Conservation (phyloP, 2,329 filamentous ascomycete species). For the Aureobasidium musti region DNA sequence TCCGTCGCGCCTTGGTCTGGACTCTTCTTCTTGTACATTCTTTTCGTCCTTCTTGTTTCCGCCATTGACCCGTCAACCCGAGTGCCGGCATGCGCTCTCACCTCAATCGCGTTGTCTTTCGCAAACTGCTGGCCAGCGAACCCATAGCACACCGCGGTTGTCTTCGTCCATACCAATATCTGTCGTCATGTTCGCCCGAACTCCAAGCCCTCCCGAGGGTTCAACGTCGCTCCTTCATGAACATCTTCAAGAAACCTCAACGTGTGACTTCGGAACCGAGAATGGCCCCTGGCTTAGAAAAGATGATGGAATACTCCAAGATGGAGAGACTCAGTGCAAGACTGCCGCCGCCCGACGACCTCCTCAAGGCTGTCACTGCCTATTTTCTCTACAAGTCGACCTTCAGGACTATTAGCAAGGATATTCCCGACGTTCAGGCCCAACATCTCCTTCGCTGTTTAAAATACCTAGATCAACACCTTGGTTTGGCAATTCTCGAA, state of each 20-base stretch:
- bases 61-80: background rate
- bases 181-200: conserved; percentile 35
- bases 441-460: conserved; percentile 62
- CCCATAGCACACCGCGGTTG: conserved; percentile 50
- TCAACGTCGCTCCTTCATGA: conserved; percentile 62
- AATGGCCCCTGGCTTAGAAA: conserved; percentile 69
- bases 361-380: conserved; percentile 64
- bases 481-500: background rate
- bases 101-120: conserved; percentile 62
- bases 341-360: conserved; percentile 62
- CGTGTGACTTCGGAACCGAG: conserved; percentile 61
- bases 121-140: conserved; percentile 57
- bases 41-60: background rate
- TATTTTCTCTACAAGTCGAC: conserved; percentile 56
- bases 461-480: conserved; percentile 56
- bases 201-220: background rate
- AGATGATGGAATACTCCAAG: conserved; percentile 68
- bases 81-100: conserved; percentile 57
- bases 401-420: conserved; percentile 43
- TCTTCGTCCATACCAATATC: conserved; percentile 39
- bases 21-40: conserved; percentile 9
- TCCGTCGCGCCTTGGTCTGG: background rate
- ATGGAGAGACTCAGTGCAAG: conserved; percentile 64
- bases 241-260: conserved; percentile 61
- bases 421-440: conserved; percentile 67